phyloP scores from a whole-genome alignment of 176 grass and related monocot species.

The Phragmites australis region DNA sequence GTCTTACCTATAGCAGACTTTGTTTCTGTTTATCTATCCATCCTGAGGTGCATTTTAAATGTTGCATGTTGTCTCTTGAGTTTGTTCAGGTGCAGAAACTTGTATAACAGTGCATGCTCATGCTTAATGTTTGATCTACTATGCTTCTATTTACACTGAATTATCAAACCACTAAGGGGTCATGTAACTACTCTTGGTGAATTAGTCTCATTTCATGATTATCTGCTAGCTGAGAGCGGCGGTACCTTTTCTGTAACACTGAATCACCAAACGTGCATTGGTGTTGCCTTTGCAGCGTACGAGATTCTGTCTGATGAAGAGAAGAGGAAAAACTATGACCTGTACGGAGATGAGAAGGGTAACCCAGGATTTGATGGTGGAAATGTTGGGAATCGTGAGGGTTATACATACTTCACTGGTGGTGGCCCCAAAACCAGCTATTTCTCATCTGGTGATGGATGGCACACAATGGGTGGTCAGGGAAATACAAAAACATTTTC shows the following conservation, averaged over 20 bases:
- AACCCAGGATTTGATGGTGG: slow-evolving; percentile 59
- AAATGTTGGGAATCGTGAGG: slow-evolving; percentile 63
- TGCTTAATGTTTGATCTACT: not conserved
- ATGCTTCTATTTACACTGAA: slow-evolving; percentile 14
- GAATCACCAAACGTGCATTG: slow-evolving; percentile 2
- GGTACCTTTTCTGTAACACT: not conserved
- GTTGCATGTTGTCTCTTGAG: slow-evolving; percentile 3
- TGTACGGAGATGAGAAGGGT: slow-evolving; percentile 81
- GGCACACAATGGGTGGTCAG: slow-evolving; percentile 71
- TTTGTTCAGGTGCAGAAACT: slow-evolving; percentile 3
- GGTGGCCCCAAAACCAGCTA: slow-evolving; percentile 56
- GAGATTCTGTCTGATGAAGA: slow-evolving; percentile 97
- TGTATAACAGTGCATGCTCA: not conserved
- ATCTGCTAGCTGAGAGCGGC: not conserved
- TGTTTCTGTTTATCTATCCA: slow-evolving; percentile 4
- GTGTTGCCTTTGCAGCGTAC: slow-evolving; percentile 63
- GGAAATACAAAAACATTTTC: slow-evolving; percentile 76
- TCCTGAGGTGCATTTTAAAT: not conserved
- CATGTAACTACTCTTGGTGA: not conserved
- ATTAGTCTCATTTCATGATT: not conserved
- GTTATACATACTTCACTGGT: slow-evolving; percentile 66
- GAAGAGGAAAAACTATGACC: slow-evolving; percentile 92
- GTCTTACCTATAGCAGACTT: not conserved
- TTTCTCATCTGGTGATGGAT: slow-evolving; percentile 75
- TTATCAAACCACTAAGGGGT: not conserved